Evolutionary conservation across 768 basidiomycete species (phyloP), one percentile per base, ranked within the genome.

Genomic region (Rhizopogon vulgaris): DNA sequence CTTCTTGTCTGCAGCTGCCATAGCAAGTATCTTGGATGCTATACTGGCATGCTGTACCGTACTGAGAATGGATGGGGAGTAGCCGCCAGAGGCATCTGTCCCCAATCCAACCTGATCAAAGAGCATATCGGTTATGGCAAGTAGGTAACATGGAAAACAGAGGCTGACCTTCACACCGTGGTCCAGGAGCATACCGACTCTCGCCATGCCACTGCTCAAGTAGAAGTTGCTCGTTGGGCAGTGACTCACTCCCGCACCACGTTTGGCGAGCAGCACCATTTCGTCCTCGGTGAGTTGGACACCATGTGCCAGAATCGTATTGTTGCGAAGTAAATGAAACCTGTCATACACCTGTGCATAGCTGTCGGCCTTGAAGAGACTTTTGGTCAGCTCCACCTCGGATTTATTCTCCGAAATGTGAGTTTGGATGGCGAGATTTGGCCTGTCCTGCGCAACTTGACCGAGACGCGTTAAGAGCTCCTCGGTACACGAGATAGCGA

Each of bases 191-290:
- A 76, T 71, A 3, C 87, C 90, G 6, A 97, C 79, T 15, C 79
- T 80, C 2, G 94, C 87, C 27, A 90, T 75, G 1, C 95, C 95
- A 56, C 90, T 94, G 34, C 83, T 78, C 46, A 98, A 64, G 70
- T 95, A 89, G 66, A 95, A 89, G 67, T 97, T 98, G 61, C 90
- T 94, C 25, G 87, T 87, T 17, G 95, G 94, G 64, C 95, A 97
- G 69, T 97, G 95, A 58, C 88, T 87, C 45, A 98, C 75, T 9
- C 94, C 94, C 1, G 87, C 83, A 7, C 74, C 71, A 47, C 75
- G 73, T 57, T 73, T 54, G 57, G 80, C 79, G 57, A 97, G 81
- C 22, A 95, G 70, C 36, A 78, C 73, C 53, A 93, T 71, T 69
- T 97, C 95, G 4, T 75, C 73, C 15, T 83, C 77, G 22, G 78